These are phyloP conservation scores for Durotheca rogersii DNA, from an alignment of 495 filamentous ascomycete species.

Conservation along the genomic window DNA sequence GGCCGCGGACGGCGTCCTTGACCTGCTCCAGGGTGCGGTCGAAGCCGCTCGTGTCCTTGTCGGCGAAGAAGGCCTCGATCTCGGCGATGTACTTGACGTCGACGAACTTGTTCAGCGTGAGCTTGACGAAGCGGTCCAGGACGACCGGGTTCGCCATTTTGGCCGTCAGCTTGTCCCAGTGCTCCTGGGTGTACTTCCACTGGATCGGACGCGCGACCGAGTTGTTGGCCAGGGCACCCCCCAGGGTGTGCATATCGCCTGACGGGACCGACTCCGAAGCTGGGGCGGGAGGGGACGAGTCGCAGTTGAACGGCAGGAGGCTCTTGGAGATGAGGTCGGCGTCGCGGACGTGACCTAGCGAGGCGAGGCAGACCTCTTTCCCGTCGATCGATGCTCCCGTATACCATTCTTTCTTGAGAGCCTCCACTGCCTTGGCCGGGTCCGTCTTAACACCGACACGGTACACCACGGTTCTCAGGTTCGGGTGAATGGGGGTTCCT, in stretches of 20 bases:
- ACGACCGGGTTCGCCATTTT: constrained; percentile 81
- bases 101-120: constrained; percentile 74
- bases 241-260: constrained; percentile 84
- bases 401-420: constrained; percentile 79
- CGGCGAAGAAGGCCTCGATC: constrained; percentile 79
- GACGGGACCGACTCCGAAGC: constrained; percentile 44
- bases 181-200: constrained; percentile 80
- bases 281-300: constrained; percentile 60
- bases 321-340: constrained; percentile 66
- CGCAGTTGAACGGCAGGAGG: constrained; percentile 78
- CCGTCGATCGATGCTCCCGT: constrained; percentile 82
- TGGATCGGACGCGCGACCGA: constrained; percentile 64
- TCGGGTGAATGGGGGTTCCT: constrained; percentile 70
- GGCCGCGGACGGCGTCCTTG: constrained; percentile 74
- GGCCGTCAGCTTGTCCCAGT: constrained; percentile 69
- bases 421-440: constrained; percentile 60
- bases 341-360: constrained; percentile 73
- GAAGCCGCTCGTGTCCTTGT: constrained; percentile 77
- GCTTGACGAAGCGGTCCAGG: constrained; percentile 80
- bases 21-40: constrained; percentile 77
- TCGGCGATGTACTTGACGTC: constrained; percentile 67
- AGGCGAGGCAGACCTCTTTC: constrained; percentile 77
- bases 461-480: constrained; percentile 77
- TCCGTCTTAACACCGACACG: constrained; percentile 72
- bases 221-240: constrained; percentile 69